Evolutionary conservation across 352 stramenopile genomes (phyloP).

Genomic region (Phytophthora lateralis): DNA sequence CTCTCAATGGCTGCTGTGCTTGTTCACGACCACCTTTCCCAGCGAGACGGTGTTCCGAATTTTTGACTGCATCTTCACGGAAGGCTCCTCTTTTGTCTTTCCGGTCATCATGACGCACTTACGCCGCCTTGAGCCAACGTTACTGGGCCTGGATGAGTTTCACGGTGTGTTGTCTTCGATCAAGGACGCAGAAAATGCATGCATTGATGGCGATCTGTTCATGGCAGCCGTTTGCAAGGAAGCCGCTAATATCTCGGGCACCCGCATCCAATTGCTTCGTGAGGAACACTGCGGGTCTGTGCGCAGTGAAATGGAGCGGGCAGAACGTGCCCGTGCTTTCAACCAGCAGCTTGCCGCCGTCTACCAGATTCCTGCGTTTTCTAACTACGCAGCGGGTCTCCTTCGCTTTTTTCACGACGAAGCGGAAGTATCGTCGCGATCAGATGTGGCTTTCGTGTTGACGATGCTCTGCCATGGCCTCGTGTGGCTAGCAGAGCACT

Average conservation of each 20-base stretch:
- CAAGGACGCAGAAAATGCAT: constrained; percentile 67
- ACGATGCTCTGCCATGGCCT: constrained; percentile 83
- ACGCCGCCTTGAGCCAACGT: constrained; percentile 53
- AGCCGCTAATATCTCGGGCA: constrained; percentile 41
- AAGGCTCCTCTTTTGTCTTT: constrained; percentile 85
- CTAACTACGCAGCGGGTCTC: constrained; percentile 62
- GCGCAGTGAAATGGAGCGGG: constrained; percentile 71
- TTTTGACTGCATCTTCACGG: constrained; percentile 88
- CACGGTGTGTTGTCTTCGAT: constrained; percentile 75
- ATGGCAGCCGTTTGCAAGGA: constrained; percentile 55
- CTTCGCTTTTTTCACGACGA: constrained; percentile 81
- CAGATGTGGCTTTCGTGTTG: constrained; percentile 79
- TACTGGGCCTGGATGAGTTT: constrained; percentile 67
- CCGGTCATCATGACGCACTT: constrained; percentile 83
- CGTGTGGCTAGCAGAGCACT: constrained; percentile 82
- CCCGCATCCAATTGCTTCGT: constrained; percentile 49
- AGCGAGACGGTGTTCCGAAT: constrained; percentile 88
- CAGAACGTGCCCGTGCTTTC: constrained; percentile 60
- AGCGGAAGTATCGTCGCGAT: constrained; percentile 69
- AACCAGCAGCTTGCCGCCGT: constrained; percentile 72
- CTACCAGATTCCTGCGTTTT: constrained; percentile 83
- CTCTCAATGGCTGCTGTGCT: constrained; percentile 90
- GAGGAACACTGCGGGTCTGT: constrained; percentile 64
- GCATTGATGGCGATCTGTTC: constrained; percentile 71
- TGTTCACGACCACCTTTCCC: constrained; percentile 92